phyloP scores from a whole-genome alignment of 208 protist species.

The Crithidia acanthocephali region DNA sequence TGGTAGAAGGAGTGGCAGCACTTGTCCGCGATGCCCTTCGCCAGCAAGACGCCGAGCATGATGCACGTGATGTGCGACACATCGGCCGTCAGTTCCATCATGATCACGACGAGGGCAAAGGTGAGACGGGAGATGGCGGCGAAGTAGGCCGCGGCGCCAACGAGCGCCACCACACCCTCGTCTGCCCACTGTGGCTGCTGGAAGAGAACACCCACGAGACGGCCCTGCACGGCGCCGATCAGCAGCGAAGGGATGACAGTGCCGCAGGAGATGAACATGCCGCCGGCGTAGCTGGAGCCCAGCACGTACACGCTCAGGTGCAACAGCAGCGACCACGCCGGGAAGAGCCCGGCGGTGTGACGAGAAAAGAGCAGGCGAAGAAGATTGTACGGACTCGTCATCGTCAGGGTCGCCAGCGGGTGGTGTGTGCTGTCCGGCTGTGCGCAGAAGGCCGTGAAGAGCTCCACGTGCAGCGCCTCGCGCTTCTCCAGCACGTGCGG shows the following conservation, averaged over 20 bases:
- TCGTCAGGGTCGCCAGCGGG: constrained; percentile 66
- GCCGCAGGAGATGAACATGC: constrained; percentile 80
- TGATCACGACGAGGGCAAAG: constrained; percentile 84
- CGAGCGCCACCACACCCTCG: constrained; percentile 77
- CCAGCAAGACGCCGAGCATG: constrained; percentile 87
- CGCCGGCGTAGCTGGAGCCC: constrained; percentile 67
- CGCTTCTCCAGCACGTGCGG: constrained; percentile 38
- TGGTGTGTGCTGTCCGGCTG: constrained; percentile 53
- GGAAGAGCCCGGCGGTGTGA: constrained; percentile 48
- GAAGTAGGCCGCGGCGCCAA: constrained; percentile 84
- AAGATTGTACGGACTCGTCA: constrained; percentile 68
- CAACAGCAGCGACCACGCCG: constrained; percentile 50
- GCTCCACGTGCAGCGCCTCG: constrained; percentile 49
- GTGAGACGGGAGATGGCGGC: constrained; percentile 86
- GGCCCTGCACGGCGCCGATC: constrained; percentile 80
- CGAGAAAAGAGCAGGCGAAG: constrained; percentile 73
- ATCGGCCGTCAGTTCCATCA: constrained; percentile 91
- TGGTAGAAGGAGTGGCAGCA: constrained; percentile 86
- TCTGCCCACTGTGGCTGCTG: constrained; percentile 59
- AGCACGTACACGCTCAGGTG: constrained; percentile 67
- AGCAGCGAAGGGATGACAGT: constrained; percentile 77
- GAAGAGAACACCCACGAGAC: constrained; percentile 63
- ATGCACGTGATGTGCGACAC: constrained; percentile 84
- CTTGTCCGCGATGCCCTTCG: constrained; percentile 74
- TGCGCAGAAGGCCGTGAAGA: constrained; percentile 57